Percentiles rank a stretch among this genome's conserved stretches.
These are phyloP conservation scores for Elsinoe necatrix DNA, from an alignment of 2,329 filamentous ascomycete species.

Conservation along the genomic window DNA sequence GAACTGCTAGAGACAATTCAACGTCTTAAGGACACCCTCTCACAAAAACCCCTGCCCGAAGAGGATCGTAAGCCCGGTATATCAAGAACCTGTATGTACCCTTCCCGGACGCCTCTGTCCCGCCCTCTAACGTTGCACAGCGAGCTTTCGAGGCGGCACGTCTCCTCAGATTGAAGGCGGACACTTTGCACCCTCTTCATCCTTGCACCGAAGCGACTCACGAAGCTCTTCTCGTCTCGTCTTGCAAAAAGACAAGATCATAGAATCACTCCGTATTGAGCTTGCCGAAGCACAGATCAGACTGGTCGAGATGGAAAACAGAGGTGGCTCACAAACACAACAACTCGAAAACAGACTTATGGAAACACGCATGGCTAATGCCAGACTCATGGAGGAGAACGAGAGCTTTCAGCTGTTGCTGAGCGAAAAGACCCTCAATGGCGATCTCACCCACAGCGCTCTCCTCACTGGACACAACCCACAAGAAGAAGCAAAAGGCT, in stretches of 20 bases:
- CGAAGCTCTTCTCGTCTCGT: slow-evolving; percentile 74
- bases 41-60: slow-evolving; percentile 54
- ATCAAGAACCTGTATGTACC: slow-evolving; percentile 25
- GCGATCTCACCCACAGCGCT: slow-evolving; percentile 76
- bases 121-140: slow-evolving; percentile 25
- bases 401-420: slow-evolving; percentile 95
- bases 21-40: slow-evolving; percentile 79
- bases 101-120: neutral
- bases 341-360: slow-evolving; percentile 86
- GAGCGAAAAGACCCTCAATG: slow-evolving; percentile 89
- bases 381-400: slow-evolving; percentile 94
- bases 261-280: slow-evolving; percentile 84
- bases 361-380: slow-evolving; percentile 91
- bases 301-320: slow-evolving; percentile 86
- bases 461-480: slow-evolving; percentile 54
- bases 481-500: slow-evolving; percentile 30
- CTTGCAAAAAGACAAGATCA: slow-evolving; percentile 91
- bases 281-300: slow-evolving; percentile 94
- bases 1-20: slow-evolving; percentile 87
- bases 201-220: slow-evolving; percentile 78
- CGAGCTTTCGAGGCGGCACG: slow-evolving; percentile 36
- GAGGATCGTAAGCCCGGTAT: slow-evolving; percentile 46
- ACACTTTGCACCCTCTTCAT: slow-evolving; percentile 79
- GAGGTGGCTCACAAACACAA: slow-evolving; percentile 75
- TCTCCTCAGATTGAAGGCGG: slow-evolving; percentile 63